Evolutionary conservation across 2,329 filamentous ascomycete genomes (phyloP).

Genomic region (Colletotrichum tamarilloi): DNA sequence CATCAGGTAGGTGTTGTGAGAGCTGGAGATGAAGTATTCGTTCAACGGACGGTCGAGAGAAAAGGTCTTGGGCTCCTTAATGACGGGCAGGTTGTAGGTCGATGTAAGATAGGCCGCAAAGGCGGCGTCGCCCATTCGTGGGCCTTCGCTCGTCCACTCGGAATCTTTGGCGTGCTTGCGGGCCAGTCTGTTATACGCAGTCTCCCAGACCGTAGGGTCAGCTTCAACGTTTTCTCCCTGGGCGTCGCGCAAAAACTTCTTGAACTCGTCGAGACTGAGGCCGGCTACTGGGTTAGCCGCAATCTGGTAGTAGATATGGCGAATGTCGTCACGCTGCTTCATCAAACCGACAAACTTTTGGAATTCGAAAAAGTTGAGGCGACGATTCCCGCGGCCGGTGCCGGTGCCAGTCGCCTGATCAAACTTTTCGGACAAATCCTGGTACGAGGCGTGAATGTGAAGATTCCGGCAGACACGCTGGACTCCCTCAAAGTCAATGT

Average conservation of each 20-base stretch:
- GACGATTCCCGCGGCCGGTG: conserved; percentile 55
- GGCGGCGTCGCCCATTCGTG: conserved; percentile 78
- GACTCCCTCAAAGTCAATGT: conserved; percentile 81
- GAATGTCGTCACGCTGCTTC: conserved; percentile 86
- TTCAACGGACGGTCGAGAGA: conserved; percentile 86
- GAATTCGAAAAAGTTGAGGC: conserved; percentile 84
- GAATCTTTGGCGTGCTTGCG: conserved; percentile 62
- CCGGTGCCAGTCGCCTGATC: conserved; percentile 74
- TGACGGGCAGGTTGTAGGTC: conserved; percentile 75
- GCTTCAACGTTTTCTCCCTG: conserved; percentile 82
- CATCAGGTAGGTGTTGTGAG: conserved; percentile 96
- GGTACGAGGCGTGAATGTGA: conserved; percentile 89
- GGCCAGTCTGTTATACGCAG: conserved; percentile 76
- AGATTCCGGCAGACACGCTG: conserved; percentile 88
- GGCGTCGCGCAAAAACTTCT: conserved; percentile 76
- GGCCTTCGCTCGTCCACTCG: conserved; percentile 48
- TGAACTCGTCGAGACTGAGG: conserved; percentile 79
- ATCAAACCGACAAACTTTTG: conserved; percentile 84
- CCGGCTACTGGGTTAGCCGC: conserved; percentile 69
- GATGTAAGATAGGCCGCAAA: conserved; percentile 85
- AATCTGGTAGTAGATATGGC: conserved; percentile 74
- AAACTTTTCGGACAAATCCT: conserved; percentile 77
- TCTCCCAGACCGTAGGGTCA: conserved; percentile 75
- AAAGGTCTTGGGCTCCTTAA: conserved; percentile 69
- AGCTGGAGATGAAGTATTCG: conserved; percentile 98